Percentiles rank a stretch among this genome's conserved stretches.
Evolutionary conservation across 345 rosid genomes (phyloP).

Genomic region (Aquilaria sinensis): DNA sequence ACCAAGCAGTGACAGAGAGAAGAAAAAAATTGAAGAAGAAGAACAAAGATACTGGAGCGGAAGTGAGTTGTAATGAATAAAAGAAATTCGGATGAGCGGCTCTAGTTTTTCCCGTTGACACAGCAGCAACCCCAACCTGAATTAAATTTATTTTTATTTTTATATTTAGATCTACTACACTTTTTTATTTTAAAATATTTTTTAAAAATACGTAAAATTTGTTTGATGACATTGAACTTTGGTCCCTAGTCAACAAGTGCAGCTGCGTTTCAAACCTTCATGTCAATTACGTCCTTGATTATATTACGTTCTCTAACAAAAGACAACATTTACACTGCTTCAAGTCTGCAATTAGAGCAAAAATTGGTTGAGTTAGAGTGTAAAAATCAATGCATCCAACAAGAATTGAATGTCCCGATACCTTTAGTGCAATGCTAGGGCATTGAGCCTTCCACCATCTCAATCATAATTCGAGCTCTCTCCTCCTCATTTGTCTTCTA

Average conservation of each 20-base stretch:
- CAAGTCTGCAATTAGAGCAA: no score
- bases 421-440: no score
- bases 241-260: neutral
- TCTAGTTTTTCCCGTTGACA: conserved; percentile 5
- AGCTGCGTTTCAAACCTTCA: neutral
- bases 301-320: no score
- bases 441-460: no score
- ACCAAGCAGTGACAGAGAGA: neutral
- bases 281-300: no score
- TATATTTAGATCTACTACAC: neutral
- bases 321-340: no score
- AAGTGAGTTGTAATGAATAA: neutral
- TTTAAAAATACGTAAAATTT: neutral
- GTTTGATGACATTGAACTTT: neutral
- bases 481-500: no score
- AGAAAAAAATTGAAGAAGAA: neutral
- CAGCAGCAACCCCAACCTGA: neutral
- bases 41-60: conserved; percentile 1
- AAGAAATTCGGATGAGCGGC: conserved; percentile 14
- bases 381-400: no score
- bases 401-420: no score
- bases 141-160: neutral
- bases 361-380: no score
- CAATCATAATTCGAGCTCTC: no score
- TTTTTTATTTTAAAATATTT: neutral